Base-by-base conservation (phyloP, 179 eudicot species). In the Pouteria campechiana region DNA sequence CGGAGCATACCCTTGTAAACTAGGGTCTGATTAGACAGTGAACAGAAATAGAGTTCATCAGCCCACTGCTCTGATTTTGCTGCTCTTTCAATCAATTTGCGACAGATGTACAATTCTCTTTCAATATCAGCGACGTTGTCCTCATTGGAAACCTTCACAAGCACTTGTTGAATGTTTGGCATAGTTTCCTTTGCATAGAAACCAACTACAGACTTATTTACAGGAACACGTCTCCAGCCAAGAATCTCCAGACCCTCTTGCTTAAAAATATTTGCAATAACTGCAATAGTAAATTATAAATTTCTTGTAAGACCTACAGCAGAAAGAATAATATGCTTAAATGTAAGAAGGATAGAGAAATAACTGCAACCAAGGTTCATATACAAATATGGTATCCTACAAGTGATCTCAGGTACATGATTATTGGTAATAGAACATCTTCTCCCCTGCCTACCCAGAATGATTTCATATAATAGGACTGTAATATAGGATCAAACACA, bases 1-100 rank as follows among this genome's bases (percentile, higher is more conserved):
- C 99, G 88, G 53, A 92, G 87, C 99, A 92, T 92, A 35, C 99
- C 99, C 70, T 92, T 87, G 72, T 87, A 92, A 45, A 92, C 77
- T 46, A 92, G 77, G 25, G 96, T 92, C 69, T 80, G 99, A 49
- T 79, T 92, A 46, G 99, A 92, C 55, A 92, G 70, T 32, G 99
- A 87, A 70, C 99, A 92, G 39, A 92, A 92, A 50, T 92, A 92
- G 32, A 92, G 83, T 54, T 92, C 94, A 55, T 48, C 69, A 64
- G 74, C 96, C 99, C 99, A 92, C 32, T 68, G 23, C 52, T 73
- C 93, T 37, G 81, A 49, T 55, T 52, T 71, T 32, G 70, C 78
- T 54, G 83, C 75, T 57, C 69, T 77, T 65, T 92, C 99, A 36
- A 87, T 87, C 64, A 87, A 61, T 51, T 92, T 92, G 24, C 99